Evolutionary conservation across 2,329 filamentous ascomycete species (phyloP).

Genomic region (Fusarium luffae): DNA sequence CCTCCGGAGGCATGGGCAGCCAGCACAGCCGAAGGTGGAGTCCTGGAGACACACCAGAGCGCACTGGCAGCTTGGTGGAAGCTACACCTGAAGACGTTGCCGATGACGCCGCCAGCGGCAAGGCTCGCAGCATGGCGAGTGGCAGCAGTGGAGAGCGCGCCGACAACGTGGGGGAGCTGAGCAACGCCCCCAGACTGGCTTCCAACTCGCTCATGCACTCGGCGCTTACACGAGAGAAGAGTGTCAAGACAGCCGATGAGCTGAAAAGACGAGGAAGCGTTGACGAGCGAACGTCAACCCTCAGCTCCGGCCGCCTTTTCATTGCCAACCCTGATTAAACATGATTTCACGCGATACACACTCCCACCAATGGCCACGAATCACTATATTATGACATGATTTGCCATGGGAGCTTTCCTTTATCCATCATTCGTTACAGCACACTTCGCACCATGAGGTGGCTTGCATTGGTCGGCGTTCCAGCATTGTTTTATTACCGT

Average conservation of each 20-base stretch:
- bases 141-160: conserved; percentile 69
- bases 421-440: conserved; percentile 38
- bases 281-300: conserved; percentile 82
- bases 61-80: conserved; percentile 63
- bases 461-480: conserved; percentile 46
- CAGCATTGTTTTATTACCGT: conserved; percentile 41
- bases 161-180: conserved; percentile 69
- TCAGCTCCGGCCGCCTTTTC: conserved; percentile 78
- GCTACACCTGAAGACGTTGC: conserved; percentile 50
- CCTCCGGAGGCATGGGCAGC: conserved; percentile 59
- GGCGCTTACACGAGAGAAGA: conserved; percentile 71
- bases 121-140: conserved; percentile 63
- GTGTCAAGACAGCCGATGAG: conserved; percentile 75
- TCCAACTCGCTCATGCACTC: conserved; percentile 69
- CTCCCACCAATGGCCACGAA: conserved; percentile 12
- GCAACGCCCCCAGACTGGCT: conserved; percentile 61
- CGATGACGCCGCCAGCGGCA: conserved; percentile 60
- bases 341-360: conserved; percentile 4
- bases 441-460: conserved; percentile 28
- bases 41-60: conserved; percentile 67
- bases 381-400: conserved; percentile 28
- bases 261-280: conserved; percentile 82
- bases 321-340: conserved; percentile 83
- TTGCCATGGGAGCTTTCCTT: conserved; percentile 27
- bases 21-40: conserved; percentile 60